Conservation (phyloP, 768 basidiomycete species). For the Serendipita vermifera region DNA sequence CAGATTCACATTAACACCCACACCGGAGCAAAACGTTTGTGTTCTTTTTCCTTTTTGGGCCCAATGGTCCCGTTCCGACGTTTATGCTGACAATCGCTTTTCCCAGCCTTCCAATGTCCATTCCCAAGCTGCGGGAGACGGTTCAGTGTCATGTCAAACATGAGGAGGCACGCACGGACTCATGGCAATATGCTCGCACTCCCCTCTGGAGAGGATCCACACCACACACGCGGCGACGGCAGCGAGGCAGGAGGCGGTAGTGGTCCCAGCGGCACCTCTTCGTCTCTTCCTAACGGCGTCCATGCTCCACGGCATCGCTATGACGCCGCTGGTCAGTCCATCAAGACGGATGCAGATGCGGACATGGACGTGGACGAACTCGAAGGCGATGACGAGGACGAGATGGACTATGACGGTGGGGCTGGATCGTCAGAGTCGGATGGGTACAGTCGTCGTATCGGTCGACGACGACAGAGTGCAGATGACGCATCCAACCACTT, state of each 20-base stretch:
- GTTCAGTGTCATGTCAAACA: conserved; percentile 77
- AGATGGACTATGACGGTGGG: background rate
- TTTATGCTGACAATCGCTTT: conserved; percentile 10
- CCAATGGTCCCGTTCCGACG: conserved; percentile 16
- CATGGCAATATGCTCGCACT: conserved; percentile 7
- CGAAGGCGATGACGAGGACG: background rate
- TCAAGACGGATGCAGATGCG: background rate
- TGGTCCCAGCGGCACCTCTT: background rate
- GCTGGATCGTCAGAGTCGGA: background rate
- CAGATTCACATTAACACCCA: conserved; percentile 53
- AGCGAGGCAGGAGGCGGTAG: background rate
- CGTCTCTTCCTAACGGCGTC: too few relatives aligned
- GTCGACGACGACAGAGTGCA: too few relatives aligned
- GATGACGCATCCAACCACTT: too few relatives aligned
- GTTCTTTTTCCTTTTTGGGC: background rate
- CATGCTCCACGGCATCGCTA: too few relatives aligned
- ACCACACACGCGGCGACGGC: too few relatives aligned
- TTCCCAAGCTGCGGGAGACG: conserved; percentile 60
- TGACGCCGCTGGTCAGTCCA: background rate
- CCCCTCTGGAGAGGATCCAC: background rate
- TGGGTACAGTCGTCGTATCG: background rate
- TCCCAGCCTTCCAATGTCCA: conserved; percentile 57
- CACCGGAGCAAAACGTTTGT: conserved; percentile 54
- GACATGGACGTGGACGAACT: background rate
- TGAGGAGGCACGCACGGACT: conserved; percentile 62